Evolutionary conservation across 441 rosid species (phyloP), one percentile per base, ranked within the genome.

Genomic region (Macaranga tanarius): DNA sequence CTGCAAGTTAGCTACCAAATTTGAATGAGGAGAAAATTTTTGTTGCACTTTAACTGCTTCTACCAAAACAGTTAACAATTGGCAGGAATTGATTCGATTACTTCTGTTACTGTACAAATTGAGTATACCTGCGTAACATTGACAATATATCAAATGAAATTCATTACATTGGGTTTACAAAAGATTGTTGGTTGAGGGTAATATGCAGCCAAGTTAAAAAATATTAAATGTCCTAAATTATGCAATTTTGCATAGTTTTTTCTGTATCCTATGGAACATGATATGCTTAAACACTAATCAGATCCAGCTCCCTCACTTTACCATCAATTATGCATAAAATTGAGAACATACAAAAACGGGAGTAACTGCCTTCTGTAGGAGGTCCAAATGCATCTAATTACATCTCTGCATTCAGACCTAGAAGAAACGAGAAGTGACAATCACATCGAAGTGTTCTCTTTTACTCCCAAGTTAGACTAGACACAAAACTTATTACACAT

Each of bases 101-200:
- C 38, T 73, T 45, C 62, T 65, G 42, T 26, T n/a, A 72, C 80
- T 84, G 77, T 79, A 82, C 84, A 81, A 74, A 19, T 55, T 45
- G 44, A 22, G 63, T 60, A 62, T 28, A 59, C 83, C 84, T 79
- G 82, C 77, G 66, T 9, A 54, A 34, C 16, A 72, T 28, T 71
- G 62, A 25, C 26, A 70, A 31, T 19, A 63, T 26, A 40, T 34
- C 28, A 40, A 17, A 28, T 10, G 13, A 20, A 47, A 50, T 28
- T 28, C 26, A 26, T 1, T 26, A 42, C n/a, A 54, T 0, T 55
- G 51, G 20, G 22, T 19, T 54, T 28, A 26, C 11, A 3, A 63
- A 20, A 9, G 38, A 38, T 10, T 17, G 10, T n/a, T 15, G 17
- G 7, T 16, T 20, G 28, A 12, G 1, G 12, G 4, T 63, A 20